A percentile compares a stretch with the other conserved stretches of the same genome.
Evolutionary conservation across 1,284 basidiomycete genomes (phyloP).

Genomic region (Somion occarium): DNA sequence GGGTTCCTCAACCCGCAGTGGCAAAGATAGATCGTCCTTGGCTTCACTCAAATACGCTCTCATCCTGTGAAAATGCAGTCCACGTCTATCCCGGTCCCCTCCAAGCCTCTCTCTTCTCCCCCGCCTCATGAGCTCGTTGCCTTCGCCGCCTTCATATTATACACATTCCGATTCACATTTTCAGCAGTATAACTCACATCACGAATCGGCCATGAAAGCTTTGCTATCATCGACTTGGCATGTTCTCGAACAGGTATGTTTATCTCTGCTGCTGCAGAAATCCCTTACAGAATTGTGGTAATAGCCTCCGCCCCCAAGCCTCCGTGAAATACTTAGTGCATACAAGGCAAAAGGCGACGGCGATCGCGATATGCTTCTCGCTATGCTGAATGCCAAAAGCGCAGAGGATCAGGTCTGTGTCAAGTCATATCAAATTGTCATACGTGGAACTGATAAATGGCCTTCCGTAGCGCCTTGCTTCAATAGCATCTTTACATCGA

Average conservation of each 20-base stretch:
- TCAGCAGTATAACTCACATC: conserved; percentile 18
- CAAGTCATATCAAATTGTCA: conserved; percentile 5
- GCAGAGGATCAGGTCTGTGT: conserved; percentile 77
- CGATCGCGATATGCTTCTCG: conserved; percentile 83
- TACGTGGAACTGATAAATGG: background rate
- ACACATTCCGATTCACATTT: conserved; percentile 24
- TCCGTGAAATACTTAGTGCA: conserved; percentile 81
- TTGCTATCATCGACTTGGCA: conserved; percentile 37
- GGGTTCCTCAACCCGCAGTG: conserved; percentile 7
- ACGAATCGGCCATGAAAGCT: conserved; percentile 24
- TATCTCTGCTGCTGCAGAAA: no score
- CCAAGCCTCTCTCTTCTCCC: conserved; percentile 14
- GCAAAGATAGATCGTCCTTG: conserved; percentile 25
- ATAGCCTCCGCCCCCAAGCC: conserved; percentile 68
- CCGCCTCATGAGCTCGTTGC: conserved; percentile 21
- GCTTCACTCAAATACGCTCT: conserved; percentile 29
- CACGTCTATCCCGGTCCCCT: conserved; percentile 11
- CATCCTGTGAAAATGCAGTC: conserved; percentile 11
- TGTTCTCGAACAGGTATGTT: conserved; percentile 41
- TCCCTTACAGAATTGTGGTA: no score
- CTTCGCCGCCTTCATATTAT: conserved; percentile 20
- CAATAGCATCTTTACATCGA: conserved; percentile 61
- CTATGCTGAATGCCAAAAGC: conserved; percentile 85
- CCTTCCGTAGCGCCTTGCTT: conserved; percentile 55
- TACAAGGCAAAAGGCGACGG: conserved; percentile 82